Evolutionary conservation across 768 basidiomycete genomes (phyloP).

Genomic region (Trametes cubensis): DNA sequence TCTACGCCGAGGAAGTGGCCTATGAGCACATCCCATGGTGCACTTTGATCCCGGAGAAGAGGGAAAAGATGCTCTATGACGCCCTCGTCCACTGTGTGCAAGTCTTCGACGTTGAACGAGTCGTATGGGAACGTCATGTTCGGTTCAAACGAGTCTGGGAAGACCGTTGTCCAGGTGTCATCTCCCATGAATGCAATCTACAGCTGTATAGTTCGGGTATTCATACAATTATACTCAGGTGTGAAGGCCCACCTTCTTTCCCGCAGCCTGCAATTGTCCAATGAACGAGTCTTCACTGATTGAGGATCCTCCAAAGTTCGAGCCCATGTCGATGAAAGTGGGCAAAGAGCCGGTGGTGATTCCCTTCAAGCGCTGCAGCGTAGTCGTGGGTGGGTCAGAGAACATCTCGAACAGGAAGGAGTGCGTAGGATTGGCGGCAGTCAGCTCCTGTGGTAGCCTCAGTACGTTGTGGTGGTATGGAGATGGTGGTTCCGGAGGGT

Average conservation of each 20-base stretch:
- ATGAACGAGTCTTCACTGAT: constrained; percentile 89
- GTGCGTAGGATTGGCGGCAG: constrained; percentile 59
- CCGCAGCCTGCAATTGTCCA: constrained; percentile 62
- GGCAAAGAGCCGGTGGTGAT: constrained; percentile 94
- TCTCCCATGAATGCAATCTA: constrained; percentile 93
- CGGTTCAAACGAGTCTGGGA: constrained; percentile 70
- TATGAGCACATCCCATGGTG: constrained; percentile 83
- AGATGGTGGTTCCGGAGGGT: constrained; percentile 63
- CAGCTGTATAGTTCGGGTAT: constrained; percentile 29
- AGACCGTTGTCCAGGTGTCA: constrained; percentile 94
- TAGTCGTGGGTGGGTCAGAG: constrained; percentile 94
- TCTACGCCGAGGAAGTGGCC: constrained; percentile 96
- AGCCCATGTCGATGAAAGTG: constrained; percentile 93
- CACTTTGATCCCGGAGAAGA: constrained; percentile 51
- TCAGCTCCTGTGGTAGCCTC: constrained; percentile 75
- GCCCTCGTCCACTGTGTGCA: constrained; percentile 93
- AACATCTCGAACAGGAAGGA: constrained; percentile 89
- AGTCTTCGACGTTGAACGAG: constrained; percentile 98
- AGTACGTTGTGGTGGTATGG: constrained; percentile 82
- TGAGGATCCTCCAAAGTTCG: constrained; percentile 86
- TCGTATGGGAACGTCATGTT: constrained; percentile 87
- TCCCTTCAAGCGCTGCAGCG: constrained; percentile 92
- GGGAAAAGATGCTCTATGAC: constrained; percentile 85
- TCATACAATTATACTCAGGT: constrained; percentile 1
- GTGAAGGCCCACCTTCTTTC: constrained; percentile 55